Base-by-base conservation (phyloP, 352 stramenopile genomes). In the Globisporangium emineosum region DNA sequence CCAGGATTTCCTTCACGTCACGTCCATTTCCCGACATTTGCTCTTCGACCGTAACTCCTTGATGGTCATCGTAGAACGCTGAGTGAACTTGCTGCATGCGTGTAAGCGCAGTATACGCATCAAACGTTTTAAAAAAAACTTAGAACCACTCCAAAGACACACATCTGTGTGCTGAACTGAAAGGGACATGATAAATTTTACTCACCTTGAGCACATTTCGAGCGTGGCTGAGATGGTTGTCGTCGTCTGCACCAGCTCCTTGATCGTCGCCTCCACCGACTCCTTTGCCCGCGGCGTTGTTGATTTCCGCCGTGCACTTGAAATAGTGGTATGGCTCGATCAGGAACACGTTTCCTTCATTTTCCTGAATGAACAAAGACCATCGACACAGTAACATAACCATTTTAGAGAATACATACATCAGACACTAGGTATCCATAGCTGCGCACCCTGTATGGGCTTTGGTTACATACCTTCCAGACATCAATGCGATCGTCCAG, bases 291-390 rank as follows among this genome's bases (percentile, higher is more conserved):
- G 86, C 86, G 0, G 84, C 77, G 54, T 95, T 95, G 66, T 95
- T 95, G 69, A 95, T 88, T 65, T 95, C 86, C 13, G 79, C 78
- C 5, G 77, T 86, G 59, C 78, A 85, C 43, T 92, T 91, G 66
- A 95, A 95, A 60, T 79, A 90, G 62, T 91, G 86, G 33, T 89
- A 95, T 5, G 86, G 83, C 65, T 95, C 83, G 47, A 95, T 95
- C 35, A 95, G 62, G 56, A 95, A 90, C 35, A 95, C 86, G 65
- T 93, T 95, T 33, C 75, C 81, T 69, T 90, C 83, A 62, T 95
- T 95, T 58, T 95, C 84, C 72, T 86, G 47, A 27, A 55, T 6
- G 42, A 27, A 5, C 13, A 42, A 47, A 10, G 6, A 19, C 8
- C 42, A 50, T 49, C 23, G 12, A 9, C 27, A 49, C 3, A 42